Percentiles rank a stretch among this genome's conserved stretches.
Evolutionary conservation across 2,329 filamentous ascomycete genomes (phyloP).

Genomic region (Xylariaceae sp.): DNA sequence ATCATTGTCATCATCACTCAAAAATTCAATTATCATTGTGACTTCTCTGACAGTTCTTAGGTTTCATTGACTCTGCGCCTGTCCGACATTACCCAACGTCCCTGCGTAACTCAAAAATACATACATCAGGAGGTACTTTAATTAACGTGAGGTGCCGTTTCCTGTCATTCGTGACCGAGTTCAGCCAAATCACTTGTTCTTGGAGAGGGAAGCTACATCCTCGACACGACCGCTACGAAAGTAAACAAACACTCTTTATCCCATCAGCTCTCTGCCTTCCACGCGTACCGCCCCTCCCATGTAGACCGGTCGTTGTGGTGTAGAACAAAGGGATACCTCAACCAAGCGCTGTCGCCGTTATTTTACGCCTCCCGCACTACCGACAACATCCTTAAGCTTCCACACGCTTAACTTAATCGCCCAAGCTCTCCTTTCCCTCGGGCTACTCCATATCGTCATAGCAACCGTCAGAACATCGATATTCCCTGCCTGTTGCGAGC

Average conservation of each 20-base stretch:
- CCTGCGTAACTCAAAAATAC: no score
- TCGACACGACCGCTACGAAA: no score
- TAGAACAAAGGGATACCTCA: conserved; percentile 4
- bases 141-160: no score
- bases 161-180: background rate
- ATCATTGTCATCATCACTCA: no score
- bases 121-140: no score
- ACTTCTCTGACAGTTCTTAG: no score
- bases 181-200: no score
- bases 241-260: no score
- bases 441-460: conserved; percentile 7
- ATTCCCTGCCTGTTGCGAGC: conserved; percentile 7
- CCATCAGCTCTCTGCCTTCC: background rate
- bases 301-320: conserved; percentile 2
- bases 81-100: no score
- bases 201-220: background rate
- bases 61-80: no score
- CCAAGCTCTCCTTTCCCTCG: conserved; percentile 11
- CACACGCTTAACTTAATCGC: conserved; percentile 2
- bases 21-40: no score
- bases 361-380: background rate
- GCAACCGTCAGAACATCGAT: conserved; percentile 13
- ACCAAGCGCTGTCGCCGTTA: conserved; percentile 5
- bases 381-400: conserved; percentile 5
- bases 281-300: background rate